Percentiles rank a stretch among this genome's conserved stretches.
phyloP scores from a whole-genome alignment of 2,329 filamentous ascomycete genomes.

The Rugonectria rugulosa region DNA sequence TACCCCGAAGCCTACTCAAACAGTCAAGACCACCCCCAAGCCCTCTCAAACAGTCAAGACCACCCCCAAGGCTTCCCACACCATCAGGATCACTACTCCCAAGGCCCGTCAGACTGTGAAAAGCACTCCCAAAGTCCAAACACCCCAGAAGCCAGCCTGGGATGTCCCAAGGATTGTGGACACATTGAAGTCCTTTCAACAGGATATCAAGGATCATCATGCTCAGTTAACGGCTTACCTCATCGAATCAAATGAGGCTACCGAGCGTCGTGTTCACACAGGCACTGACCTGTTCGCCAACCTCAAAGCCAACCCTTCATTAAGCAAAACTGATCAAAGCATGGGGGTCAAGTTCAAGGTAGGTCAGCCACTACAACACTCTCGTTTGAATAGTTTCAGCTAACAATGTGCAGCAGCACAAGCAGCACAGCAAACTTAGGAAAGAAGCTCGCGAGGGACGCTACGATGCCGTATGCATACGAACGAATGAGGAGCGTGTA shows the following conservation, averaged over 20 bases:
- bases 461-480: conserved; percentile 54
- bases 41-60: too few species aligned
- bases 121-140: conserved; percentile 31
- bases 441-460: conserved; percentile 53
- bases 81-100: conserved; percentile 23
- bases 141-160: conserved; percentile 46
- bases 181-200: conserved; percentile 49
- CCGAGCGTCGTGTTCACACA: conserved; percentile 49
- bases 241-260: conserved; percentile 53
- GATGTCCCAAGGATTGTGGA: conserved; percentile 52
- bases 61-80: conserved; percentile 18
- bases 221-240: conserved; percentile 54
- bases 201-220: conserved; percentile 55
- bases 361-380: conserved; percentile 15
- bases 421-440: conserved; percentile 55
- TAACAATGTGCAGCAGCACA: conserved; percentile 30
- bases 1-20: conserved; percentile 17
- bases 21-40: conserved; percentile 17
- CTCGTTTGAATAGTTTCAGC: not conserved
- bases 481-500: conserved; percentile 59
- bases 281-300: conserved; percentile 58
- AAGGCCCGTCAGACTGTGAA: conserved; percentile 21
- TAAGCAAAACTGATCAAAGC: conserved; percentile 47
- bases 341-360: conserved; percentile 63
- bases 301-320: conserved; percentile 47